phyloP scores from a whole-genome alignment of 768 basidiomycete species.

The Paxillus involutus region DNA sequence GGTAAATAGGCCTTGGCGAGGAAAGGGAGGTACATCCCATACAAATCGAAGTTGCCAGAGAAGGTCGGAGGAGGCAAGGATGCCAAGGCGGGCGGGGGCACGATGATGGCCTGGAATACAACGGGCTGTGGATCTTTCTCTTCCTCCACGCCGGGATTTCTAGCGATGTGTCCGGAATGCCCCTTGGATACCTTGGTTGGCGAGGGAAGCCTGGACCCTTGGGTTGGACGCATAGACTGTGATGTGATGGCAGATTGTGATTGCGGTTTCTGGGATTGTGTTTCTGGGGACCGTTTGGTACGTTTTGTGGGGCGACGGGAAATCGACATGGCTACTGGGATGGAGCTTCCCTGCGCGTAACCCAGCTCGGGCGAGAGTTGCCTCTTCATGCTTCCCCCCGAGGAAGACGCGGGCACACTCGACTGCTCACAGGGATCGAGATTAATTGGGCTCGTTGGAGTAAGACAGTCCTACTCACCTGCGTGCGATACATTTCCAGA shows the following conservation, averaged over 20 bases:
- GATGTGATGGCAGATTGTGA: neutral
- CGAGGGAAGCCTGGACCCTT: slow-evolving; percentile 5
- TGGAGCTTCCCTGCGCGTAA: neutral
- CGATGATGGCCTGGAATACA: slow-evolving; percentile 6
- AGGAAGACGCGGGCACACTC: slow-evolving; percentile 14
- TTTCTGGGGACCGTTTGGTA: slow-evolving; percentile 8
- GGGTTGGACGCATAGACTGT: slow-evolving; percentile 9
- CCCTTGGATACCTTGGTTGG: slow-evolving; percentile 10
- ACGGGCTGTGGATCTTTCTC: neutral
- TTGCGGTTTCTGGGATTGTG: neutral
- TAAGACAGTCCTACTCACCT: slow-evolving; percentile 6
- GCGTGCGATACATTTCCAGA: slow-evolving; percentile 14
- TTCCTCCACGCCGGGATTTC: neutral
- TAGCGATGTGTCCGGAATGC: neutral
- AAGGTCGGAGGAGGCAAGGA: slow-evolving; percentile 11
- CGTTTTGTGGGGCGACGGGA: slow-evolving; percentile 21
- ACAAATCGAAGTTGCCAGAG: slow-evolving; percentile 40
- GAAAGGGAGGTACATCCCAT: slow-evolving; percentile 38
- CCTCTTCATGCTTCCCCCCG: slow-evolving; percentile 21
- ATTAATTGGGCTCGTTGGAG: neutral
- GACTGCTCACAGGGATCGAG: slow-evolving; percentile 1
- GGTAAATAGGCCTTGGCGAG: slow-evolving; percentile 34
- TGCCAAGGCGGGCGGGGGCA: slow-evolving; percentile 5
- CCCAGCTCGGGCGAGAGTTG: slow-evolving; percentile 19
- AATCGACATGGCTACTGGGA: neutral